Evolutionary conservation across 768 basidiomycete genomes (phyloP), one percentile per base, ranked within the genome.

Genomic region (Boletus sensibilis): DNA sequence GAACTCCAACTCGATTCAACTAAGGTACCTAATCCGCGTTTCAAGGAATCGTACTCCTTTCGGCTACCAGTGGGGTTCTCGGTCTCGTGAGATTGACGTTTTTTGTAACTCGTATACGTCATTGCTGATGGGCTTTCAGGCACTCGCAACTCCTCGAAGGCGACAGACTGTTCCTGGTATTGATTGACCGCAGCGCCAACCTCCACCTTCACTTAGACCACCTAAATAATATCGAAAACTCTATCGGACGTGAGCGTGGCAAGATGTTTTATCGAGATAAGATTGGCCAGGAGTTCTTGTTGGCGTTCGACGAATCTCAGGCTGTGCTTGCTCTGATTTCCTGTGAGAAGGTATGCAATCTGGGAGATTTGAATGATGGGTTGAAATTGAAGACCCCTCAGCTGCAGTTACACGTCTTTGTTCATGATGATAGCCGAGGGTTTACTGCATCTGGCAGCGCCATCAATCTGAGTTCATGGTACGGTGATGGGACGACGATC

Each of bases 241-340:
- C 78, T 1, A 62, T 82, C 9, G 53, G 60, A 7, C 61, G 63
- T 20, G 66, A 68, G 9, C 52, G 55, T 9, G 68, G 74, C 42
- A 77, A 76, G 53, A 45, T 52, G 8, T 61, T 84, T 16, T 69
- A 75, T 55, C 74, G 73, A 13, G 76, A 79, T 47, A 82, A 79
- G 58, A 73, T 83, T 21, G 82, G 80, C 0, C 69, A 77, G 23
- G 70, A 77, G 11, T 71, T 75, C 45, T 40, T 81, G 12, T 52
- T 84, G 14, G 74, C 83, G 0, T 83, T 77, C 52, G 82, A 85
- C 49, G 84, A 85, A 61, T 68, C 72, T 5, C 79, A 75, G 57
- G 73, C 79, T 3, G 75, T 81, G 67, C 69, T 86, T 38, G 74
- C 76, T 6, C 47, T 84, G 8, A 75, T 81, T 55, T 70, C 75